Base-by-base conservation (phyloP, 1,139 yeast genomes). In the Kluyveromyces marxianus region DNA sequence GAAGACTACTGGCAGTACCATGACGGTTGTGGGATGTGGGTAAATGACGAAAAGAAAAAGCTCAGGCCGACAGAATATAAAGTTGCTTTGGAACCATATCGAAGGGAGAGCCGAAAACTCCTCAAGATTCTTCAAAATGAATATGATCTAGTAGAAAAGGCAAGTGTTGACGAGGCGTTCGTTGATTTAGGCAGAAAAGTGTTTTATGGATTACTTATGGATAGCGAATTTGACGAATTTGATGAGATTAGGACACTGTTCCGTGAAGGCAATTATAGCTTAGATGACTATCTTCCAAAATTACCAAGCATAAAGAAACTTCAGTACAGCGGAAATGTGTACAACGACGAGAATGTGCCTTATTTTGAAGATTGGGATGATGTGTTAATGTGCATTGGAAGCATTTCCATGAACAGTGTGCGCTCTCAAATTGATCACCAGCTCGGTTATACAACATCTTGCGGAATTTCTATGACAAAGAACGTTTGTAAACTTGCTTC, bases 101-200 rank as follows among this genome's bases (percentile, higher is more conserved):
- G 98, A 49, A 67, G 95, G 49, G 96, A 88, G 57, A 83, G 95
- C 52, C 69, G 96, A 26, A 86, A 84, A 64, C 83, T 92, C 49
- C 71, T 89, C 57, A 71, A 76, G 40, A 69, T 90, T 1, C 75
- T 92, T 55, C 68, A 69, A 41, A 56, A 63, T 24, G 64, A 63
- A 48, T 82, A 88, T 60, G 87, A 80, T 53, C 56, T 74, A 38
- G 87, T 89, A 1, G 96, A 92, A 60, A 90, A 90, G 67, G 97
- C 97, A 0, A 89, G 97, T 65, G 94, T 90, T 14, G 98, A 92
- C 66, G 98, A 92, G 66, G 83, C 92, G 42, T 92, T 84, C 61
- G 57, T 92, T 53, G 97, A 92, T 64, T 64, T 92, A 37, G 96
- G 97, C 0, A 65, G 75, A 30, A 55, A 73, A 30, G 72, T 79